Percentiles rank a stretch among this genome's conserved stretches.
Conservation (phyloP, 2,329 filamentous ascomycete genomes). For the Ophiostoma tasmaniense region DNA sequence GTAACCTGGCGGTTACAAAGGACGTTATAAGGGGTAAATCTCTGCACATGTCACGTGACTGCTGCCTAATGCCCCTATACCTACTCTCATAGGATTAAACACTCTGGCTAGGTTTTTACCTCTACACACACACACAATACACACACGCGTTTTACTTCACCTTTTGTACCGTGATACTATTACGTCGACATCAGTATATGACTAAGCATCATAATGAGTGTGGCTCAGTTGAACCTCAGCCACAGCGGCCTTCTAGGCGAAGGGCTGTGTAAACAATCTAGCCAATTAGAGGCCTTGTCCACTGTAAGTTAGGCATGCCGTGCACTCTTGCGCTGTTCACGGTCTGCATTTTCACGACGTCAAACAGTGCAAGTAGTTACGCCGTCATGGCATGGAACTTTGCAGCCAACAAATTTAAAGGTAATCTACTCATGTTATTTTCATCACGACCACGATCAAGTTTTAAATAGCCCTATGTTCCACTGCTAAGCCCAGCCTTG, state of each 20-base stretch:
- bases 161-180: no score
- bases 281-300: not conserved
- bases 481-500: not conserved
- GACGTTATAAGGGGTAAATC: no score
- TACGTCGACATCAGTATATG: no score
- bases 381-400: no score
- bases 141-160: no score
- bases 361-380: not conserved
- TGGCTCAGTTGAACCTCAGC: not conserved
- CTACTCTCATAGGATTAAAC: no score
- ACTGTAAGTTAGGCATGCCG: not conserved
- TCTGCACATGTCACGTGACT: no score
- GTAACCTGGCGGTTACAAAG: no score
- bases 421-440: no score
- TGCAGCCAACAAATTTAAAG: not conserved
- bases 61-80: no score
- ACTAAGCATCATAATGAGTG: not conserved
- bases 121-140: no score
- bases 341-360: not conserved
- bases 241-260: conserved; percentile 1
- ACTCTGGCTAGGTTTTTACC: no score
- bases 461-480: not conserved
- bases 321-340: not conserved
- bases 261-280: not conserved
- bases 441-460: not conserved